A percentile compares a stretch with the other conserved stretches of the same genome.
Conservation (phyloP, 2,329 filamentous ascomycete genomes). For the Ploettnerulaceae sp. region DNA sequence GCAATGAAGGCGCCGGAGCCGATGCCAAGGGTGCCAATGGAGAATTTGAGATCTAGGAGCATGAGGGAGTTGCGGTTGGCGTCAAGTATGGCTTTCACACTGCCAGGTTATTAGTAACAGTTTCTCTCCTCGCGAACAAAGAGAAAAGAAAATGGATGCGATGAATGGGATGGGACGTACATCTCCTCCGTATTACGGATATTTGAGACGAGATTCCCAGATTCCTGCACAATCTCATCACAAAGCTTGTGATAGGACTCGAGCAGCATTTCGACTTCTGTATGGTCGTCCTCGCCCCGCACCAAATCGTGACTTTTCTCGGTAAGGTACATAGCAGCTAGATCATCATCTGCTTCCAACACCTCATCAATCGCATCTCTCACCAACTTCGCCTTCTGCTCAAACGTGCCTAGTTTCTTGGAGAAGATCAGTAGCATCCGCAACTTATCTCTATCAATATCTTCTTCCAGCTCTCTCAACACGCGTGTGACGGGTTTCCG, state of each 20-base stretch:
- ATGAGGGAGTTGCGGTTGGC: conserved; percentile 98
- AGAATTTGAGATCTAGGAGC: conserved; percentile 94
- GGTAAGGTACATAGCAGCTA: conserved; percentile 91
- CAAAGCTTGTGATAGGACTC: conserved; percentile 98
- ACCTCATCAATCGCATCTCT: conserved; percentile 93
- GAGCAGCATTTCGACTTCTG: conserved; percentile 92
- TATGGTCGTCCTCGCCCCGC: conserved; percentile 79
- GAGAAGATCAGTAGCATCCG: conserved; percentile 87
- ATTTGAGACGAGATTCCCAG: conserved; percentile 84
- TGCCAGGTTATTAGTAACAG: conserved; percentile 37
- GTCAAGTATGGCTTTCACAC: conserved; percentile 92
- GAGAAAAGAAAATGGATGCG: background rate
- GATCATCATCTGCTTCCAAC: conserved; percentile 91
- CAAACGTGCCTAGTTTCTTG: conserved; percentile 93
- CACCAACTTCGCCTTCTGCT: conserved; percentile 92
- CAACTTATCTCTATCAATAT: conserved; percentile 92
- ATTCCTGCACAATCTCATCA: conserved; percentile 95
- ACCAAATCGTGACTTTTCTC: conserved; percentile 74
- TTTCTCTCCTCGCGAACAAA: background rate
- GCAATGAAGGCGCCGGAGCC: conserved; percentile 93
- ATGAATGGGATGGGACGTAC: conserved; percentile 46
- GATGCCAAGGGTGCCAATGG: conserved; percentile 89
- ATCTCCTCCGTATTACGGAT: conserved; percentile 99
- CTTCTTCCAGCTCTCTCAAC: conserved; percentile 85
- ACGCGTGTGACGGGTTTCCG: conserved; percentile 88